Base-by-base conservation (phyloP, 148 eudicot genomes). In the Pouteria glomerata region DNA sequence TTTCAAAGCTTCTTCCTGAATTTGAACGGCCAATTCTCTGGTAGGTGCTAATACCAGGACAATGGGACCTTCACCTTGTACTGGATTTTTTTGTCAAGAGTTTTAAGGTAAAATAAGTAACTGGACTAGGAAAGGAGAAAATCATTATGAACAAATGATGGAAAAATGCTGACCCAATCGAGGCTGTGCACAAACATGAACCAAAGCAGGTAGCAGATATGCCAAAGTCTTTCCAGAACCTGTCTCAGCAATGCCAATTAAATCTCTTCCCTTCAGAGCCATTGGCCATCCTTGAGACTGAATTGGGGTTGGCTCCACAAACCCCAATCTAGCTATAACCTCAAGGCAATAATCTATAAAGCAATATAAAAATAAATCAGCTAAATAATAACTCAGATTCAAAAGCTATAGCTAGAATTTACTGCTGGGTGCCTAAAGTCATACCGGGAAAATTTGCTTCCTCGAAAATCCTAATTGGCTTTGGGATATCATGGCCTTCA, bases 211-310 rank as follows among this genome's bases (percentile, higher is more conserved):
- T 50, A 92, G 63, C 85, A 95, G 74, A 83, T 95, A 95, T 24
- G 99, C 85, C 87, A 95, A 72, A 27, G 99, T 95, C 82, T 95
- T 95, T 58, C 99, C 99, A 66, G 99, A 95, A 58, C 99, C 99
- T 47, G 99, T 95, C 87, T 95, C 99, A 7, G 99, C 99, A 80
- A 95, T 90, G 68, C 99, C 99, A 79, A 95, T 83, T 69, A 95
- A 74, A 77, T 95, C 99, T 81, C 99, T 84, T 72, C 99, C 99
- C 81, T 87, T 92, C 61, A 95, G 78, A 72, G 99, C 99, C 99
- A 95, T 95, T 26, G 99, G 99, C 99, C 99, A 95, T 33, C 99
- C 99, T 71, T 95, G 97, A 51, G 97, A 67, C 65, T 95, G 99
- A 73, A 95, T 95, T 52, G 99, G 88, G 29, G 99, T 91, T 56